Evolutionary conservation across 2,329 filamentous ascomycete genomes (phyloP), one percentile per base, ranked within the genome.

Genomic region (Colletotrichum orbiculare): DNA sequence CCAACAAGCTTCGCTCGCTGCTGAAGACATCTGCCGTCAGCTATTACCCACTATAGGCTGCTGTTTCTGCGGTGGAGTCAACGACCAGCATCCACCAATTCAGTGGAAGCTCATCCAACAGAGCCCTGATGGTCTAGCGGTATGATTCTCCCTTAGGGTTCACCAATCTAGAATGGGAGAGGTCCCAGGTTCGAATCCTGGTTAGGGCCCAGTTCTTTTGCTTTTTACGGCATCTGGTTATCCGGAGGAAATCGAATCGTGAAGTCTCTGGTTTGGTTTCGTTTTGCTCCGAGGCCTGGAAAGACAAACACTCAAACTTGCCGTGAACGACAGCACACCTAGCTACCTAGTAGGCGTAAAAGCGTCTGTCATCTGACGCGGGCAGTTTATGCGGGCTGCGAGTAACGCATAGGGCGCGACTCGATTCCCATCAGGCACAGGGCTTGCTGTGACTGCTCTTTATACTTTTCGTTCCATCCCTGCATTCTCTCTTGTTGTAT

Each of bases 91-190:
- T 10, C 7, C 33, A 2, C 11, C 5, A 33, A 8, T 13, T n/a
- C 8, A 56, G 50, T 10, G 52, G 34, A 25, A 55, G 25, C 41
- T 6, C 0, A 13, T 47, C 17, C 60, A 45, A 2, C 6, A 33
- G 0, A 8, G 62, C 62, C 62, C 62, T 65, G 62, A 65, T 65
- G 62, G 62, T 65, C 62, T 65, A 65, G 62, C 62, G 62, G 62
- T 65, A 65, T 65, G 62, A 65, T 65, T 65, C 62, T 65, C 62
- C 62, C 62, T 65, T 65, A 65, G 62, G 62, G 62, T 50, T 2
- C 1, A 41, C 13, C 8, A 10, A 10, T 41, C 17, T 7, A 0
- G 5, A 3, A 4, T 65, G 57, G 62, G 62, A 65, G 62, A 65
- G 62, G 62, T 61, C 62, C 62, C 62, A 65, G 62, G 62, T 65